A percentile compares a stretch with the other conserved stretches of the same genome.
These are phyloP conservation scores for Populus euphratica DNA, from an alignment of 345 rosid genomes.

Conservation along the genomic window DNA sequence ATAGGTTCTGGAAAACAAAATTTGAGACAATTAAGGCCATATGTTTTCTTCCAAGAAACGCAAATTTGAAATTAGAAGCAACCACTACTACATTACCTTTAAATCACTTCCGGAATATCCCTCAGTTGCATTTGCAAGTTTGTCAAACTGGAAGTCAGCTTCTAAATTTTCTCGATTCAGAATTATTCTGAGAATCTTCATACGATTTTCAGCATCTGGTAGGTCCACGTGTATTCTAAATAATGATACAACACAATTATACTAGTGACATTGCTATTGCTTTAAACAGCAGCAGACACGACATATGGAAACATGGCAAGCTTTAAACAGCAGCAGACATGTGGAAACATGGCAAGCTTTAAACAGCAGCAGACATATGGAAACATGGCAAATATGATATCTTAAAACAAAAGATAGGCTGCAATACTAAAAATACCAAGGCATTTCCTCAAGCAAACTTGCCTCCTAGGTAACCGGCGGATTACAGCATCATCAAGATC, in stretches of 20 bases:
- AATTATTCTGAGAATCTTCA: conserved; percentile 78
- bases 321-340: neutral
- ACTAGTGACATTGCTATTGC: conserved; percentile 8
- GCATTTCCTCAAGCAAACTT: conserved; percentile 9
- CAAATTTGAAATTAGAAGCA: neutral
- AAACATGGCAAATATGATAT: neutral
- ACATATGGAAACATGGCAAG: neutral
- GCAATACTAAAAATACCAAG: neutral
- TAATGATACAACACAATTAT: conserved; percentile 13
- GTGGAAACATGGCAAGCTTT: neutral
- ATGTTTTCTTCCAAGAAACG: neutral
- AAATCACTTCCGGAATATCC: conserved; percentile 99
- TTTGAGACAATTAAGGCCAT: neutral
- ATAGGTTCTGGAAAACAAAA: conserved; percentile 65
- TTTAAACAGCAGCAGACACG: neutral
- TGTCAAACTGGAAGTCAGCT: conserved; percentile 49
- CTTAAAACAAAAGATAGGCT: neutral
- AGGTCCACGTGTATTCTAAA: conserved; percentile 88
- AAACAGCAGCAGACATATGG: neutral
- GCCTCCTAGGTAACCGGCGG: conserved; percentile 97
- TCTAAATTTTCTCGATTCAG: conserved; percentile 68
- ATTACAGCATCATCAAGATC: conserved; percentile 99
- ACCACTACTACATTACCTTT: conserved; percentile 50
- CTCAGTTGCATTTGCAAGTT: conserved; percentile 80
- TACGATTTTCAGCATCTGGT: conserved; percentile 85